These are phyloP conservation scores for Acorus calamus DNA, from an alignment of 106 monocot genomes.

Conservation along the genomic window DNA sequence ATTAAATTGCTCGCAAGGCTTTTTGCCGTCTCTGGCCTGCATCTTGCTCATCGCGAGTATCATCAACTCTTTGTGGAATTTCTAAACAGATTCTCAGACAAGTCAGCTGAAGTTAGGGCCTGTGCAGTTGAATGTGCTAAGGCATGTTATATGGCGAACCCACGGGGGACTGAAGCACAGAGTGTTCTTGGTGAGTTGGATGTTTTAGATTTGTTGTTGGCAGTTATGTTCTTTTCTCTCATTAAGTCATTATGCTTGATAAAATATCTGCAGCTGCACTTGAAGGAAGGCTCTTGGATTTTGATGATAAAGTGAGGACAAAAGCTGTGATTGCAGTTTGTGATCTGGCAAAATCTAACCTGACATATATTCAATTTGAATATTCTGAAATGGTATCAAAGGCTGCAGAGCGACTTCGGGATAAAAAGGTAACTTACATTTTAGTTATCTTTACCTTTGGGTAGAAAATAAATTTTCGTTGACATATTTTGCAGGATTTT, in stretches of 20 bases:
- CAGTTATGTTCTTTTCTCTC: no score
- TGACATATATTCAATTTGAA: conserved; percentile 46
- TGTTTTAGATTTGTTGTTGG: background rate
- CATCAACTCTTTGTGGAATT: conserved; percentile 56
- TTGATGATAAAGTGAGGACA: conserved; percentile 85
- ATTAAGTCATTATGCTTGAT: no score
- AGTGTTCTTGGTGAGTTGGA: conserved; percentile 50
- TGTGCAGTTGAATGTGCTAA: conserved; percentile 72
- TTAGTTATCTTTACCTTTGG: background rate
- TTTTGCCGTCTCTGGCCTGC: conserved; percentile 54
- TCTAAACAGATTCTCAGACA: conserved; percentile 80
- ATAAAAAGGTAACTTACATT: conserved; percentile 55
- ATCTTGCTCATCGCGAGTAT: conserved; percentile 37
- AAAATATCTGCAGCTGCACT: conserved; percentile 41
- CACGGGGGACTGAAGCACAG: conserved; percentile 32
- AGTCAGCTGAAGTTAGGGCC: conserved; percentile 71
- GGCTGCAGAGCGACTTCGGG: conserved; percentile 61
- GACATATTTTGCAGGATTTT: conserved; percentile 32
- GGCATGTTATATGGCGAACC: conserved; percentile 36
- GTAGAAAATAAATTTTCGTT: background rate
- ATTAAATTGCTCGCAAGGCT: conserved; percentile 62
- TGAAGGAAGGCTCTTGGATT: conserved; percentile 71
- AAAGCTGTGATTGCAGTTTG: conserved; percentile 74
- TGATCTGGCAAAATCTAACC: conserved; percentile 62
- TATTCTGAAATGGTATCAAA: conserved; percentile 30